Evolutionary conservation across 1,284 basidiomycete species (phyloP), one percentile per base, ranked within the genome.

Genomic region (Cryptococcus sp.): DNA sequence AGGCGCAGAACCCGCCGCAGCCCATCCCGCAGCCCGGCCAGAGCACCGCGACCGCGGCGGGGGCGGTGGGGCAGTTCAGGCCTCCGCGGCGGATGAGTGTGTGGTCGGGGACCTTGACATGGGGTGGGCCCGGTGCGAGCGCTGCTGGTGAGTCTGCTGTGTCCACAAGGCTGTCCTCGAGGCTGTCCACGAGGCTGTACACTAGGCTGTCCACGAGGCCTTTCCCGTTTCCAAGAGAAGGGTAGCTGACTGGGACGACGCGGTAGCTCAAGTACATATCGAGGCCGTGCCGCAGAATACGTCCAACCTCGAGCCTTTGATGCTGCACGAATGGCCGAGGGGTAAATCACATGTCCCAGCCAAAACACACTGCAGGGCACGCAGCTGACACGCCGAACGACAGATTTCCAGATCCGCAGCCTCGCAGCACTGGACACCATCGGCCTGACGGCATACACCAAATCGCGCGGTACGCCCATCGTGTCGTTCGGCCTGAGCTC

Each of bases 31-130:
- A 53, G 38, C 43, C 44, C 11, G 44, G 21, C 35, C 20, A 23
- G 20, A 16, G 46, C 16, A 15, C 53, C n/a, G 37, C 36, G 13
- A 21, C 28, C 8, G 13, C 50, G 47, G 44, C 13, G 16, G n/a
- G 50, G 16, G 23, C 9, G 37, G 28, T 4, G 5, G 28, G 4
- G 28, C 28, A 33, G 28, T 33, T 33, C 28, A 4, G 28, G 5
- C 36, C n/a, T 13, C 13, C 44, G 24, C 11, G 33, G 15, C 11
- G 28, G 21, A 12, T 8, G 24, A 21, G 16, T 20, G 18, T 62
- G 16, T 58, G 56, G 60, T 58, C 60, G 15, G 56, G 60, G 24
- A 46, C 51, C 4, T 50, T 58, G 6, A 53, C 56, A 15, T 62
- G 50, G 42, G 51, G 54, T 9, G 43, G 43, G 12, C n/a, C 46